Base-by-base conservation (phyloP, 305 asterid species). In the Lippia alba region DNA sequence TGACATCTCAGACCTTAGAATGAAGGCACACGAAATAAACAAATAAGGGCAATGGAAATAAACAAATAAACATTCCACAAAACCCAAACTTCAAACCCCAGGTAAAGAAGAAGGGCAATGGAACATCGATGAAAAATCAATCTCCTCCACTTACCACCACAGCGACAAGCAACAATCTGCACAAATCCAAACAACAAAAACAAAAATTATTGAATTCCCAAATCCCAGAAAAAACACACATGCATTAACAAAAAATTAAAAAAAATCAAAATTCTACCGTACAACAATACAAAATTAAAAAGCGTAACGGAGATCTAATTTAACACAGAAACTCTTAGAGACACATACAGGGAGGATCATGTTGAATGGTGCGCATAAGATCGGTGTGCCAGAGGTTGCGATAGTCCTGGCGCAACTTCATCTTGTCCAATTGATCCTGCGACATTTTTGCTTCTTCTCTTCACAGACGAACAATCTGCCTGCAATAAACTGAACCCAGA, bases 341-440 rank as follows among this genome's bases (percentile, higher is more conserved):
- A 75, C 4, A 67, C 85, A 49, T 76, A 91, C 96, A 83, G 4
- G 97, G 90, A 40, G 96, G 86, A 83, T 91, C 97, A 5, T 83
- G 72, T 65, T 83, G 93, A 40, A 86, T 69, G 12, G 97, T 86
- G 70, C 84, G 59, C 94, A 79, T 82, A 40, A 91, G 98, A 87
- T 93, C 98, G 60, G 95, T 88, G 86, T 90, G 98, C 97, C 98
- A 93, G 55, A 89, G 72, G 66, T 93, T 91, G 50, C 93, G 91
- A 72, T 83, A 91, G 71, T 74, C 76, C 83, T 89, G 93, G 14
- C 96, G 96, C 76, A 72, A 80, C 83, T 93, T 82, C 90, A 91
- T 86, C 88, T 89, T 87, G 3, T 86, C 92, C 74, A 84, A 24
- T n/a, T 73, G 74, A 70, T 73, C 77, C 78, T 85, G 89, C 61